Evolutionary conservation across 805 yeast genomes (phyloP).

Genomic region (Priceomyces castillae): DNA sequence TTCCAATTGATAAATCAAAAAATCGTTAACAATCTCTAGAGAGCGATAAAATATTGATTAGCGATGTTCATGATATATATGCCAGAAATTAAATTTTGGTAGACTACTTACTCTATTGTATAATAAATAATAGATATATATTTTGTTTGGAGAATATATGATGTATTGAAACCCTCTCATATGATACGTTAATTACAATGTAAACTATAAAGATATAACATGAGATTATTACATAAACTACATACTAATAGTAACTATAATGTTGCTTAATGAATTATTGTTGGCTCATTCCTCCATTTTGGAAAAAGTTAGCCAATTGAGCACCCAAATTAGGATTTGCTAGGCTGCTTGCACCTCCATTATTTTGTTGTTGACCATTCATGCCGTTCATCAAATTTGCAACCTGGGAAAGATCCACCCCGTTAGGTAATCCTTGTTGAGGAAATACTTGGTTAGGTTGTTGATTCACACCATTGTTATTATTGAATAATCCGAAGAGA

Average conservation of each 20-base stretch:
- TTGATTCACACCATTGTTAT: slow-evolving; percentile 9
- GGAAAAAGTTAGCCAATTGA: slow-evolving; percentile 39
- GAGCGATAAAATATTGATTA: too few relatives aligned
- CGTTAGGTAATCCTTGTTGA: slow-evolving; percentile 13
- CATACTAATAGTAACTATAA: not conserved
- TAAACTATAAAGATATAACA: not conserved
- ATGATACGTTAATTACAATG: too few relatives aligned
- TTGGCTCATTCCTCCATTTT: slow-evolving; percentile 17
- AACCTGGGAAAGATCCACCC: slow-evolving; percentile 11
- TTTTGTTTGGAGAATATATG: too few relatives aligned
- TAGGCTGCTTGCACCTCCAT: slow-evolving; percentile 10
- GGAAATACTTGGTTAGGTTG: slow-evolving; percentile 5
- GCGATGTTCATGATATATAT: too few relatives aligned
- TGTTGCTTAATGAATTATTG: not conserved
- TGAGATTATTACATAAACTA: not conserved
- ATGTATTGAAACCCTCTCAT: too few relatives aligned
- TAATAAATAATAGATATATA: too few relatives aligned
- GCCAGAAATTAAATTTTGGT: too few relatives aligned
- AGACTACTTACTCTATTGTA: too few relatives aligned
- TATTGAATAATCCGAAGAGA: slow-evolving; percentile 45
- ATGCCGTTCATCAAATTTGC: slow-evolving; percentile 15
- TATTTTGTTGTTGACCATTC: slow-evolving; percentile 14
- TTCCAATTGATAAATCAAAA: not conserved
- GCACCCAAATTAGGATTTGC: slow-evolving; percentile 33
- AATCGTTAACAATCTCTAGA: too few relatives aligned